A percentile compares a stretch with the other conserved stretches of the same genome.
Evolutionary conservation across 2,329 filamentous ascomycete genomes (phyloP).

Genomic region (Bretziella fagacearum): DNA sequence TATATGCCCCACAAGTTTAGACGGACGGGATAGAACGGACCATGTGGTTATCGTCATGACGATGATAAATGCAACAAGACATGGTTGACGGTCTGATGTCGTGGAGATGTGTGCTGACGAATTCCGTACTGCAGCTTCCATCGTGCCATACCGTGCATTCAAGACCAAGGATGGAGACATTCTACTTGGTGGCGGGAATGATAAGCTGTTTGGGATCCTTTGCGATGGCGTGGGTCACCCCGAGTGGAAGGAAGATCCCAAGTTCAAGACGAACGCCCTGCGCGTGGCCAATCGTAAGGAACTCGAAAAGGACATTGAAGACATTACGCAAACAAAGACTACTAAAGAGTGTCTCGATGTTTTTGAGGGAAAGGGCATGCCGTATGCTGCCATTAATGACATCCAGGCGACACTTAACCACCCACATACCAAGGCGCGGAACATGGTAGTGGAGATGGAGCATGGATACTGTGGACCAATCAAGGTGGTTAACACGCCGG

Average conservation of each 20-base stretch:
- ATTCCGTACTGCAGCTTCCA: constrained; percentile 48
- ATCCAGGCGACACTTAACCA: constrained; percentile 71
- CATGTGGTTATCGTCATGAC: background rate
- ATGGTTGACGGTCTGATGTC: too few species aligned
- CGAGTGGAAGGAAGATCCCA: constrained; percentile 42
- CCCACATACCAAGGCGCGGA: constrained; percentile 64
- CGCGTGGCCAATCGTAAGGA: constrained; percentile 55
- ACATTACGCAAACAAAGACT: constrained; percentile 54
- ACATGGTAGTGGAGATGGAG: constrained; percentile 80
- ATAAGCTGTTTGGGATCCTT: constrained; percentile 48
- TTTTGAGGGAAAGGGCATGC: constrained; percentile 83
- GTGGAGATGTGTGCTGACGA: background rate
- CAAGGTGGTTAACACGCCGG: constrained; percentile 80
- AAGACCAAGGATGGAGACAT: constrained; percentile 54
- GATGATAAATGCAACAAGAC: background rate
- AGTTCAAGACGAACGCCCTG: constrained; percentile 43
- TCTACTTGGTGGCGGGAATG: constrained; percentile 56
- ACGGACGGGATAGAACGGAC: background rate
- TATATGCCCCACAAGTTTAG: background rate
- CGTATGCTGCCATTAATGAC: constrained; percentile 85
- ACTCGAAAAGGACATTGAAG: constrained; percentile 65
- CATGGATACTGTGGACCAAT: constrained; percentile 71
- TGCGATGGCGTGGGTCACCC: constrained; percentile 41
- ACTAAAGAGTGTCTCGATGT: constrained; percentile 76
- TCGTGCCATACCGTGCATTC: constrained; percentile 87